These are phyloP conservation scores for Wickerhamomyces kurtzmanii DNA, from an alignment of 805 yeast species.

Conservation along the genomic window DNA sequence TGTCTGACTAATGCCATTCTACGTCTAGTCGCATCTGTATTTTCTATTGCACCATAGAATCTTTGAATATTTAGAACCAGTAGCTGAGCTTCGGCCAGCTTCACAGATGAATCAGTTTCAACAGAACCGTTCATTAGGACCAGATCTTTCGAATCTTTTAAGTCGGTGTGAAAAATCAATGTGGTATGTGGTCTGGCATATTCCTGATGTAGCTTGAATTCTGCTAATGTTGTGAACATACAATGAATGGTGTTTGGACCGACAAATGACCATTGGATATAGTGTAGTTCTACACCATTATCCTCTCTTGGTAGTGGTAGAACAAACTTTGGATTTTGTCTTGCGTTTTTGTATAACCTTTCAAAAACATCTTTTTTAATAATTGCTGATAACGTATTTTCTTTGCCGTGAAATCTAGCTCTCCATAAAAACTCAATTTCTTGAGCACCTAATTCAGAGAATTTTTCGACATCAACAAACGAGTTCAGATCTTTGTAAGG, in stretches of 20 bases:
- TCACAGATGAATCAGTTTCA: slow-evolving; percentile 60
- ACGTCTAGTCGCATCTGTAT: slow-evolving; percentile 29
- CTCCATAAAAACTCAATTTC: slow-evolving; percentile 84
- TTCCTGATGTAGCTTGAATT: slow-evolving; percentile 82
- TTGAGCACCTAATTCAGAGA: slow-evolving; percentile 39
- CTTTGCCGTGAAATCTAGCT: slow-evolving; percentile 63
- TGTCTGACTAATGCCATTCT: slow-evolving; percentile 50
- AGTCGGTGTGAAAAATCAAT: slow-evolving; percentile 75
- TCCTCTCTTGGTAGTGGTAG: slow-evolving; percentile 72
- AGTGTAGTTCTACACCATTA: slow-evolving; percentile 70
- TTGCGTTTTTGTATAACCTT: slow-evolving; percentile 55
- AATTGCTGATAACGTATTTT: slow-evolving; percentile 55
- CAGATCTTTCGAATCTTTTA: slow-evolving; percentile 45
- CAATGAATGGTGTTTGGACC: slow-evolving; percentile 82
- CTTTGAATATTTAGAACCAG: slow-evolving; percentile 69
- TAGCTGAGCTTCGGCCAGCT: slow-evolving; percentile 68
- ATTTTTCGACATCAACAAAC: slow-evolving; percentile 60
- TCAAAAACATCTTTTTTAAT: slow-evolving; percentile 49
- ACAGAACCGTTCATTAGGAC: slow-evolving; percentile 83
- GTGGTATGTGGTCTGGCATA: slow-evolving; percentile 95
- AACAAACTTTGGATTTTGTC: slow-evolving; percentile 73
- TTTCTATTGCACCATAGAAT: slow-evolving; percentile 64
- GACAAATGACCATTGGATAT: slow-evolving; percentile 87
- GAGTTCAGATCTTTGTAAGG: slow-evolving; percentile 70
- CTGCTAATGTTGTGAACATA: slow-evolving; percentile 84